Percentiles rank a stretch among this genome's conserved stretches.
phyloP scores from a whole-genome alignment of 2,329 filamentous ascomycete species.

The Fonsecaea nubica region DNA sequence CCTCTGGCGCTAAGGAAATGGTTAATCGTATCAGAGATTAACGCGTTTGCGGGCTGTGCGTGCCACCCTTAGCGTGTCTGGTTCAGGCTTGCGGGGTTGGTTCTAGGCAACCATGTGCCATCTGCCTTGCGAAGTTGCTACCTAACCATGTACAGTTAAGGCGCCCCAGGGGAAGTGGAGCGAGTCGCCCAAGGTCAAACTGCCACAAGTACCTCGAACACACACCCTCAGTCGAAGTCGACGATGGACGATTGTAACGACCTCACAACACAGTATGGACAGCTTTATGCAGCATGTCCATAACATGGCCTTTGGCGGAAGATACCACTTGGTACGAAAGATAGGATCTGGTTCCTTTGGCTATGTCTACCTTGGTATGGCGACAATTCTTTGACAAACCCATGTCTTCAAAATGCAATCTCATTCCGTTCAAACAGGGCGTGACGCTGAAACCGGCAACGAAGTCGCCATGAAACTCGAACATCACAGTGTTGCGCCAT shows the following conservation, averaged over 20 bases:
- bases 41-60: no score
- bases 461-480: constrained; percentile 41
- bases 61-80: constrained; percentile 11
- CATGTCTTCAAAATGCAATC: background rate
- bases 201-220: background rate
- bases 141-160: no score
- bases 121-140: background rate
- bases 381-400: background rate
- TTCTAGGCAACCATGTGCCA: background rate
- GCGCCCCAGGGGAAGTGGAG: background rate
- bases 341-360: constrained; percentile 32
- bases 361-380: constrained; percentile 28
- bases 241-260: background rate
- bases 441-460: constrained; percentile 33
- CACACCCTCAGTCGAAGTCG: background rate
- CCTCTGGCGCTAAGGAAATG: constrained; percentile 19
- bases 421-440: constrained; percentile 14
- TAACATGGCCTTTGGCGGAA: constrained; percentile 24
- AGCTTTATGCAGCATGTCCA: constrained; percentile 24
- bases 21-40: constrained; percentile 15
- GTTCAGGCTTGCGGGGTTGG: background rate
- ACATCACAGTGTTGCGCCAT: constrained; percentile 31
- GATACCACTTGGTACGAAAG: constrained; percentile 23
- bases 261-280: constrained; percentile 17
- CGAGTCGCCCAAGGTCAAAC: background rate